Evolutionary conservation across 768 basidiomycete species (phyloP).

Genomic region (Rhodosporidiobolus odoratus): DNA sequence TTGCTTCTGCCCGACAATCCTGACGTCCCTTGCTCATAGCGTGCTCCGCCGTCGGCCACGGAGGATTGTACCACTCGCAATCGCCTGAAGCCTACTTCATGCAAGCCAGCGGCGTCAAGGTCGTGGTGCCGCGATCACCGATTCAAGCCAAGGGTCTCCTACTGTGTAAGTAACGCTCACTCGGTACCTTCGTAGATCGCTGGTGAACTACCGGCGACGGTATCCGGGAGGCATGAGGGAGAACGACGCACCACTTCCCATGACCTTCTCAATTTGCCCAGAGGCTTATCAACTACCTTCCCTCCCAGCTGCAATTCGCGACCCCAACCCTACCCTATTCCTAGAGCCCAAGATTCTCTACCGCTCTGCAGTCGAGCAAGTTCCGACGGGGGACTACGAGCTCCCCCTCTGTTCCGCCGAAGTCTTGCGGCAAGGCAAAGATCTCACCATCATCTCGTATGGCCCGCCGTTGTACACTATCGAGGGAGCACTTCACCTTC

Average conservation of each 20-base stretch:
- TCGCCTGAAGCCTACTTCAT: conserved; percentile 93
- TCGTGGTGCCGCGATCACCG: conserved; percentile 90
- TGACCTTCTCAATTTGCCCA: background rate
- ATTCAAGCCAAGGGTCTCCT: conserved; percentile 93
- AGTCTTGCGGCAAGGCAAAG: conserved; percentile 63
- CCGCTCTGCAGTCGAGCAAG: conserved; percentile 87
- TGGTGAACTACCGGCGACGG: background rate
- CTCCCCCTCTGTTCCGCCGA: conserved; percentile 77
- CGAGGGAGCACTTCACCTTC: conserved; percentile 71
- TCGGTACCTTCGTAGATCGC: background rate
- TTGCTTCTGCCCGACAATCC: background rate
- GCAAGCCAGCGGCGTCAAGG: conserved; percentile 80
- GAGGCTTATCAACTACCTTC: too few relatives aligned
- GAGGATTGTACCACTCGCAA: conserved; percentile 89
- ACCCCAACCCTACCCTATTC: conserved; percentile 53
- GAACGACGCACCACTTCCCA: conserved; percentile 61
- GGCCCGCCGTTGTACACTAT: conserved; percentile 91
- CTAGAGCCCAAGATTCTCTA: conserved; percentile 95
- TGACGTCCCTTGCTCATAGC: conserved; percentile 66
- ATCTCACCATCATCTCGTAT: conserved; percentile 85
- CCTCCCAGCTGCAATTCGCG: conserved; percentile 36
- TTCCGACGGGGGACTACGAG: conserved; percentile 77
- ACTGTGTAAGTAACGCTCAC: conserved; percentile 25
- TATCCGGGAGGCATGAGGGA: conserved; percentile 59
- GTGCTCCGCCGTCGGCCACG: conserved; percentile 86